Base-by-base conservation (phyloP, 164 flowering plant genomes). In the Malania oleifera region DNA sequence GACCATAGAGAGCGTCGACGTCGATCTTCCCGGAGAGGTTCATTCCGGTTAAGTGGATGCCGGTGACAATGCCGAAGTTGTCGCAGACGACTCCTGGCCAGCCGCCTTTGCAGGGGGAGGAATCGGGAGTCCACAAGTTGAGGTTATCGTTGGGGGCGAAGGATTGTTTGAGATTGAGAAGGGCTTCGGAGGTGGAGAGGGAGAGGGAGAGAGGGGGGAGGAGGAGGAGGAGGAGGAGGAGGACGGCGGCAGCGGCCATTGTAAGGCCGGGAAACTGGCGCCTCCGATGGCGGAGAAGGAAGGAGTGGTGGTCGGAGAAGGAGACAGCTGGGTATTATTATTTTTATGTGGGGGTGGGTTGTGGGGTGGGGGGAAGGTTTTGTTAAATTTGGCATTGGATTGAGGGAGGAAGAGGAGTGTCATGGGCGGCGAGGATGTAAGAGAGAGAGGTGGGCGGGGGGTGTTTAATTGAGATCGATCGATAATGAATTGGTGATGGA, bases 11-110 rank as follows among this genome's bases (percentile, higher is more conserved):
- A 0, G 95, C 68, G 0, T 75, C 75, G n/a, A 85, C 43, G 23
- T 84, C 85, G 3, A 88, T 59, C 0, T 27, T 39, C 0, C 90
- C 96, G 0, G 95, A 70, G 9, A 93, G 79, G 19, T 68, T 72
- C 69, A 77, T 48, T 6, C 47, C 34, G 34, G 70, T 52, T 1
- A 90, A 73, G 28, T 70, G 81, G 28, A 93, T 65, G 19, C 83
- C 78, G 0, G 69, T 66, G 50, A 88, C 62, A 27, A 56, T 29
- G 15, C 75, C 80, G 1, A n/a, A n/a, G n/a, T 63, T 35, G 50
- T 23, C 55, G 57, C 99, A 93, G 35, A 78, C 37, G 26, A 90
- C 64, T 0, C 96, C 97, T 0, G 26, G 57, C 96, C 97, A 92
- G 1, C 35, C 28, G 1, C 23, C 25, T 0, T 53, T 39, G 54